Percentiles rank a stretch among this genome's conserved stretches.
Evolutionary conservation across 208 protist species (phyloP).

Genomic region (Endotrypanum monterogeii): DNA sequence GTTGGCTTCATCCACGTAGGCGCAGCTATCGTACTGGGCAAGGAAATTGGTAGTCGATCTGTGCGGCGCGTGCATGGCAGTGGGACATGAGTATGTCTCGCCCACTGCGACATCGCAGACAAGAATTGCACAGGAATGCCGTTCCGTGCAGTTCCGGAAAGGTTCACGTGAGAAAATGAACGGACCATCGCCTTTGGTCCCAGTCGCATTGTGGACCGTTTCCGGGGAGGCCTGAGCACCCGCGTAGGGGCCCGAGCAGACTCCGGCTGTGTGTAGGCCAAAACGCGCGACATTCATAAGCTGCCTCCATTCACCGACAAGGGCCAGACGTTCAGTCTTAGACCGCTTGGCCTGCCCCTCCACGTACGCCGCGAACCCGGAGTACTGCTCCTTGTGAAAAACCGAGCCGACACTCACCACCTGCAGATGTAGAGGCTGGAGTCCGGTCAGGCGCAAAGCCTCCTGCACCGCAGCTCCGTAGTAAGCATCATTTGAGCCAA

Average conservation of each 20-base stretch:
- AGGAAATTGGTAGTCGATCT: slow-evolving; percentile 37
- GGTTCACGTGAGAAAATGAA: slow-evolving; percentile 57
- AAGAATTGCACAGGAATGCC: slow-evolving; percentile 45
- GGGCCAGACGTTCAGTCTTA: slow-evolving; percentile 53
- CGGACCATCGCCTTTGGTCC: slow-evolving; percentile 12
- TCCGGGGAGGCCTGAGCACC: not conserved
- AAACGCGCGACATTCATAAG: slow-evolving; percentile 39
- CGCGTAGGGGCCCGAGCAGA: not conserved
- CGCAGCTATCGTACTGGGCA: slow-evolving; percentile 54
- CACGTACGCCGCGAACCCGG: slow-evolving; percentile 40
- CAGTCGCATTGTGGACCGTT: not conserved
- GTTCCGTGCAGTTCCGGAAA: slow-evolving; percentile 46
- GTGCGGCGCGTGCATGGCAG: slow-evolving; percentile 25
- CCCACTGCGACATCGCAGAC: slow-evolving; percentile 79
- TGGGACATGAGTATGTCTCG: slow-evolving; percentile 28
- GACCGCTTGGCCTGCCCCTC: slow-evolving; percentile 34
- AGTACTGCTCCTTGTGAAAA: slow-evolving; percentile 61
- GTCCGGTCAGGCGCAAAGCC: slow-evolving; percentile 37
- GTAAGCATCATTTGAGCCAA: slow-evolving; percentile 43
- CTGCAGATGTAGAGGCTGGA: slow-evolving; percentile 63
- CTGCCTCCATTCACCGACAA: slow-evolving; percentile 52
- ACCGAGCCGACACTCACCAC: slow-evolving; percentile 43
- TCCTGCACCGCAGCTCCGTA: slow-evolving; percentile 55
- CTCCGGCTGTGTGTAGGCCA: slow-evolving; percentile 24
- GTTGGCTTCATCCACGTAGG: slow-evolving; percentile 41